Percentiles rank a stretch among this genome's conserved stretches.
phyloP scores from a whole-genome alignment of 1,284 basidiomycete species.

The Schizophyllum amplum region DNA sequence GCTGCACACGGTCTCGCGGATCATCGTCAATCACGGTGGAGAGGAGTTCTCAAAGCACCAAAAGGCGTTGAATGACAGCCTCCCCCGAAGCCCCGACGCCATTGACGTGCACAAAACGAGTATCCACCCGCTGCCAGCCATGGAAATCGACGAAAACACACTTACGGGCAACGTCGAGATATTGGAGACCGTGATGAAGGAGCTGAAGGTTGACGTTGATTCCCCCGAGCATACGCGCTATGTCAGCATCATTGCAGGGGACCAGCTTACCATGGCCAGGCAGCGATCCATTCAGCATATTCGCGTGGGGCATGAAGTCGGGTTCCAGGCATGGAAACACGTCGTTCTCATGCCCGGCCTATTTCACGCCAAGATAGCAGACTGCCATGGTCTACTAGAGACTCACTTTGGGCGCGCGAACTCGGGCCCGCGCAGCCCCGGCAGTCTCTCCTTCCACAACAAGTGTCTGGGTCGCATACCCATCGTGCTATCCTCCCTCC shows the following conservation, averaged over 20 bases:
- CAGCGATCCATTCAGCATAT: conserved; percentile 14
- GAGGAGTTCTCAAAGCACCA: conserved; percentile 13
- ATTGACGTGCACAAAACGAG: not conserved
- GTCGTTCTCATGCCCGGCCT: conserved; percentile 19
- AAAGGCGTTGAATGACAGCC: conserved; percentile 1
- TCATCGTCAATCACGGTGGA: conserved; percentile 18
- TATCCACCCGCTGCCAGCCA: not conserved
- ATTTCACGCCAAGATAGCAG: conserved; percentile 24
- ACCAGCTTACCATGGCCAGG: conserved; percentile 22
- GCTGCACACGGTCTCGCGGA: conserved; percentile 18
- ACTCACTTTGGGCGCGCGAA: conserved; percentile 16
- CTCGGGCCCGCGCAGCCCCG: conserved; percentile 14
- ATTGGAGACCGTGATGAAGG: conserved; percentile 17
- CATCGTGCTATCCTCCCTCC: conserved; percentile 19
- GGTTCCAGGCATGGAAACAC: conserved; percentile 12
- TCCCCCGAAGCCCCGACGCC: not conserved
- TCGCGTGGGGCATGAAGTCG: conserved; percentile 21
- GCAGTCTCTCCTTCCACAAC: conserved; percentile 19
- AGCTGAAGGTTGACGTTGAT: conserved; percentile 10
- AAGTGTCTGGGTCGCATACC: conserved; percentile 18
- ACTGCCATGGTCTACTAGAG: conserved; percentile 14
- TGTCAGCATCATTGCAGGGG: conserved; percentile 18
- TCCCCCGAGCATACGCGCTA: not conserved
- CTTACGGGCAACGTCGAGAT: conserved; percentile 22
- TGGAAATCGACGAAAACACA: conserved; percentile 23